Conservation (phyloP, 257 asterid genomes). For the Petunia secreta region DNA sequence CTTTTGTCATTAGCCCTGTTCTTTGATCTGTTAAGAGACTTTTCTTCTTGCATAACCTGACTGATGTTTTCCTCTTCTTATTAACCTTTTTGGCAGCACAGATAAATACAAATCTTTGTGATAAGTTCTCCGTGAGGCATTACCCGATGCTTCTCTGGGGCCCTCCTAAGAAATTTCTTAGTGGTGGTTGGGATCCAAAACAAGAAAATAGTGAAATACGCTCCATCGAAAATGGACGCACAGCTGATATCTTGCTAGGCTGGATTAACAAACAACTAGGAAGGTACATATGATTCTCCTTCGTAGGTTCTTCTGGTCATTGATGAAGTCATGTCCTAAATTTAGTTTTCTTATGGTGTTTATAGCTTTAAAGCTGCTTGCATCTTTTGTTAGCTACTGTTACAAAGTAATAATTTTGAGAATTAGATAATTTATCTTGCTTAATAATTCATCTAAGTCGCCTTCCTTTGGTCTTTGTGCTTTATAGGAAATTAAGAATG, state of each 20-base stretch:
- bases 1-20: background rate
- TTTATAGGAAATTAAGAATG: background rate
- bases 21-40: background rate
- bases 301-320: background rate
- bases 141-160: slow-evolving; percentile 94
- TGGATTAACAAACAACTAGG: slow-evolving; percentile 82
- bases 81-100: slow-evolving; percentile 87
- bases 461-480: slow-evolving; percentile 9
- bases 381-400: slow-evolving; percentile 4
- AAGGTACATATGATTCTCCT: slow-evolving; percentile 48
- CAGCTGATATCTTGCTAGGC: slow-evolving; percentile 67
- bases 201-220: slow-evolving; percentile 60
- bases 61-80: slow-evolving; percentile 41
- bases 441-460: background rate
- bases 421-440: slow-evolving; percentile 2
- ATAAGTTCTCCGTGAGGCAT: slow-evolving; percentile 77
- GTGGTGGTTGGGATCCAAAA: slow-evolving; percentile 72
- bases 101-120: slow-evolving; percentile 81
- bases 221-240: slow-evolving; percentile 59
- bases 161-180: slow-evolving; percentile 75
- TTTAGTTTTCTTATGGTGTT: slow-evolving; percentile 5
- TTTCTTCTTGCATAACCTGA: slow-evolving; percentile 29
- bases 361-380: background rate
- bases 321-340: slow-evolving; percentile 22
- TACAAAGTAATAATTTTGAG: background rate